These are phyloP conservation scores for Trichosporon asahii DNA, from an alignment of 1,284 basidiomycete genomes.

Conservation along the genomic window DNA sequence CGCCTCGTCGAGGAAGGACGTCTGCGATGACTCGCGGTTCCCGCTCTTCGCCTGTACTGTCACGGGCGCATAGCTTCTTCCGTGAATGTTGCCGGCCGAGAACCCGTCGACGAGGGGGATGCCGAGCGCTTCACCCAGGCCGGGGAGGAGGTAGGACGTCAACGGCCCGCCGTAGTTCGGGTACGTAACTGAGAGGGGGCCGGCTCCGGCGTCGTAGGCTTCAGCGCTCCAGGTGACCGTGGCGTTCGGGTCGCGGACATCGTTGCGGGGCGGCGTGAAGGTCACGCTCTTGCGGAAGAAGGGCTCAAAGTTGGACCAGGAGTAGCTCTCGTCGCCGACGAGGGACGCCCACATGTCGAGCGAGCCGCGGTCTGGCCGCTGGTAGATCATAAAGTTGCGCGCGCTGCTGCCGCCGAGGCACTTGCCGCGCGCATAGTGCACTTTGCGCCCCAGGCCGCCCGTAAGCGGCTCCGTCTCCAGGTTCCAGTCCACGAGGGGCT, in stretches of 20 bases:
- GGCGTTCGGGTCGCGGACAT: not conserved
- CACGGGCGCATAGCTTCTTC: not conserved
- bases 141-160: not conserved
- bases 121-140: not conserved
- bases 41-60: not conserved
- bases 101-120: not conserved
- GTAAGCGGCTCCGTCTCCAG: constrained; percentile 10
- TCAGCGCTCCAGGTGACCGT: not conserved
- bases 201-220: not conserved
- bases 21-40: constrained; percentile 14
- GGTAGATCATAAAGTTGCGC: constrained; percentile 17
- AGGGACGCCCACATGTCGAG: constrained; percentile 7
- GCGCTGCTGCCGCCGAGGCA: constrained; percentile 13
- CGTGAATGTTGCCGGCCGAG: constrained; percentile 8
- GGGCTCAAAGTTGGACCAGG: not conserved
- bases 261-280: constrained; percentile 8
- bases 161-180: constrained; percentile 12
- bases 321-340: constrained; percentile 10
- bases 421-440: constrained; percentile 17
- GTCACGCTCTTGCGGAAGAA: constrained; percentile 9
- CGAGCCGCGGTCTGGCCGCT: constrained; percentile 11
- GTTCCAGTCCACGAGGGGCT: constrained; percentile 14
- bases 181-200: constrained; percentile 11
- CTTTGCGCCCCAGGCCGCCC: not conserved
- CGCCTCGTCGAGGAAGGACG: not conserved